These are phyloP conservation scores for Pyrus communis DNA, from an alignment of 306 rosid genomes.

Conservation along the genomic window DNA sequence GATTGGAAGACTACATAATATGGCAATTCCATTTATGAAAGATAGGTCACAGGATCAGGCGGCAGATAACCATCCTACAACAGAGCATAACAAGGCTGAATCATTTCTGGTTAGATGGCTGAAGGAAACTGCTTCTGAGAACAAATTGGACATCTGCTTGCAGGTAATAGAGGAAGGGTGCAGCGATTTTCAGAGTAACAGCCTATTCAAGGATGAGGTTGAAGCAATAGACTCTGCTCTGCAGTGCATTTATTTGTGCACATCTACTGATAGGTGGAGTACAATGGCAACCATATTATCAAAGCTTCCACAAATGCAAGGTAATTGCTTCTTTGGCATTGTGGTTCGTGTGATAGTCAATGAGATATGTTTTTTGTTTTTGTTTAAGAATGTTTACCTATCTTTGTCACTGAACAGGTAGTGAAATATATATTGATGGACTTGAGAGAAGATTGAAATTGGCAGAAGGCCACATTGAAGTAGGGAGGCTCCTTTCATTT, in stretches of 20 bases:
- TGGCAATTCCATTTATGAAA: conserved; percentile 76
- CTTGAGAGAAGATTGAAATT: conserved; percentile 60
- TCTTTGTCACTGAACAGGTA: conserved; percentile 37
- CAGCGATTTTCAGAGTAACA: conserved; percentile 45
- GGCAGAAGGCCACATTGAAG: conserved; percentile 93
- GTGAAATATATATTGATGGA: conserved; percentile 33
- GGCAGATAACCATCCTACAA: conserved; percentile 21
- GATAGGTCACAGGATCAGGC: conserved; percentile 37
- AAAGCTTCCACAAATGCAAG: conserved; percentile 72
- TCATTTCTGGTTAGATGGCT: conserved; percentile 89
- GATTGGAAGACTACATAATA: conserved; percentile 46
- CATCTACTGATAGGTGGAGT: conserved; percentile 84
- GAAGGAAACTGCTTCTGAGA: conserved; percentile 72
- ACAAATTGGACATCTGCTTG: conserved; percentile 76
- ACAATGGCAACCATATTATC: conserved; percentile 72
- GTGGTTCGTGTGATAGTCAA: conserved; percentile 10
- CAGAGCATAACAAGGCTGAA: conserved; percentile 37
- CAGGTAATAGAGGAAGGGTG: conserved; percentile 79
- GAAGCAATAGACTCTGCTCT: conserved; percentile 85
- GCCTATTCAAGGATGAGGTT: conserved; percentile 54
- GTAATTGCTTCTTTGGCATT: conserved; percentile 38
- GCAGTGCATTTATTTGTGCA: conserved; percentile 83
- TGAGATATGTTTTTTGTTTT: not conserved
- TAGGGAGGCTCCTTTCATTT: conserved; percentile 82
- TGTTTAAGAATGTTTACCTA: not conserved